These are phyloP conservation scores for Phlebiopsis flavidoalba DNA, from an alignment of 768 basidiomycete genomes.

Conservation along the genomic window DNA sequence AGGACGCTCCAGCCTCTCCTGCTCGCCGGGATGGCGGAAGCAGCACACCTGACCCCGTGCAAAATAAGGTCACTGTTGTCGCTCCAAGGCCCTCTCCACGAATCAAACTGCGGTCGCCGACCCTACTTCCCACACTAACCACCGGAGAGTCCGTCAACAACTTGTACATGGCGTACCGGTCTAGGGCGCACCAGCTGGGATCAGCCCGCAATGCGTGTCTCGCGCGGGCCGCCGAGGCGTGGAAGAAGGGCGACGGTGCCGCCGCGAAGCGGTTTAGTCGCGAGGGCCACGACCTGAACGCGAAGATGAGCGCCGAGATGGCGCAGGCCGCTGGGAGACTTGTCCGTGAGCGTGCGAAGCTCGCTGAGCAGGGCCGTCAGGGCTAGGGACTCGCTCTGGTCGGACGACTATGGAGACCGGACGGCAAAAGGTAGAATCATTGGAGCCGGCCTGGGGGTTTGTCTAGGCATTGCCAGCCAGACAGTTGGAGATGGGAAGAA, in stretches of 20 bases:
- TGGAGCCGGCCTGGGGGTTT: conserved; percentile 82
- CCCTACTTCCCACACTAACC: conserved; percentile 80
- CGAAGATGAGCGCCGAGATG: conserved; percentile 86
- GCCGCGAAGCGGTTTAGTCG: conserved; percentile 91
- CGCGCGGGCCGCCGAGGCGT: conserved; percentile 92
- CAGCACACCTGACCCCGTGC: conserved; percentile 52
- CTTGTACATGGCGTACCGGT: conserved; percentile 86
- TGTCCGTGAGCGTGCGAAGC: conserved; percentile 73
- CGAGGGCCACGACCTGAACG: conserved; percentile 92
- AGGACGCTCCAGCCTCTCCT: conserved; percentile 34
- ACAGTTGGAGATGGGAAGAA: conserved; percentile 47
- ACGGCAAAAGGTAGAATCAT: conserved; percentile 64
- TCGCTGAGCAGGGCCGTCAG: conserved; percentile 76
- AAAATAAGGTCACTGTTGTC: conserved; percentile 64
- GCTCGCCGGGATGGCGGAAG: conserved; percentile 57
- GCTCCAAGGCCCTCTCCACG: conserved; percentile 82
- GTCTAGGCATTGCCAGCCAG: conserved; percentile 76
- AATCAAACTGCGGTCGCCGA: conserved; percentile 76
- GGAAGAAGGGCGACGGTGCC: conserved; percentile 92
- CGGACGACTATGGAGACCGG: conserved; percentile 81
- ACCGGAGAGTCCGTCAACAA: conserved; percentile 78
- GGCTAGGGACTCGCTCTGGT: conserved; percentile 64
- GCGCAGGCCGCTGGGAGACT: conserved; percentile 78
- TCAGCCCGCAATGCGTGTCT: conserved; percentile 92
- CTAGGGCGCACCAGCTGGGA: conserved; percentile 86